Evolutionary conservation across 169 alveolate genomes (phyloP), one percentile per base, ranked within the genome.

Genomic region (Plasmodium relictum): DNA sequence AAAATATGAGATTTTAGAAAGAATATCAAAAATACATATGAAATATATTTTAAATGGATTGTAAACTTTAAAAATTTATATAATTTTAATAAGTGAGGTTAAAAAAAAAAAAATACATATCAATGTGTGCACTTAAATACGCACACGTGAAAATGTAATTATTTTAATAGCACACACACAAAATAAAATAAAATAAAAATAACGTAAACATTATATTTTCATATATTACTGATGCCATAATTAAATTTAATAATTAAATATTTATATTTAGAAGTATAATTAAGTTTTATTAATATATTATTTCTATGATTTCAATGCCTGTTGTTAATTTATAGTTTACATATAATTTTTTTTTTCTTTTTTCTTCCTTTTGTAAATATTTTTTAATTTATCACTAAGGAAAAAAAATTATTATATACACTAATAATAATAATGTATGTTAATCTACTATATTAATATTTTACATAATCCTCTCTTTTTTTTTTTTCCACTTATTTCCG

Each of bases 51-150:
- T n/a, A n/a, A 31, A 31, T 31, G 39, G 39, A 31, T 31, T 31
- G 39, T 31, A 31, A 31, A 3, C 39, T 31, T 31, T 31, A 31
- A 54, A 22, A 12, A 54, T 54, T 54, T 54, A 54, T 54, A 54
- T 12, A 54, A 18, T 54, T 54, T 12, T 18, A 54, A 54, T 54
- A 54, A 54, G 14, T 7, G 16, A 1, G 16, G 12, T 14, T 54
- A 41, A 69, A 24, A 52, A 72, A 63, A 74, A n/a, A 61, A 74
- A 74, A 26, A 54, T 66, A 69, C 89, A 65, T 48, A 31, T 22
- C 42, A 31, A 65, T 54, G 76, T 78, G 89, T 65, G 78, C 89
- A 78, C 44, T 63, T 41, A 69, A 58, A 44, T 78, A 63, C 80
- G 71, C 89, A 78, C 70, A 72, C 41, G 45, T 50, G 58, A 52